A percentile compares a stretch with the other conserved stretches of the same genome.
phyloP scores from a whole-genome alignment of 192 early-diverging fungal genomes.

The Linnemannia schmuckeri region DNA sequence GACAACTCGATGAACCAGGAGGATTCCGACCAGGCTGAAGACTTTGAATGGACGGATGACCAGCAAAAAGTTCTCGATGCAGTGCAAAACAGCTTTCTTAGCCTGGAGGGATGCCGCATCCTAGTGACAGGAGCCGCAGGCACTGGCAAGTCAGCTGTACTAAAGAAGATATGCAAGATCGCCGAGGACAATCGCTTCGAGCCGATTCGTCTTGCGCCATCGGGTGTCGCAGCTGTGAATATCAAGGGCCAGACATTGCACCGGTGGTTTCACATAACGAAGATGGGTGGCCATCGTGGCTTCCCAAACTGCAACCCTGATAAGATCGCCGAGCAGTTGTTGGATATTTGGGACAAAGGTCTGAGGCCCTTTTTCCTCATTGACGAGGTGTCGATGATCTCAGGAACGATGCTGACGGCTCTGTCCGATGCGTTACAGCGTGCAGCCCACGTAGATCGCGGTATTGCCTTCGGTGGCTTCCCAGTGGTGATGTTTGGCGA shows the following conservation, averaged over 20 bases:
- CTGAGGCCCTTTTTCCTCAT: too few relatives aligned
- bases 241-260: constrained; percentile 24
- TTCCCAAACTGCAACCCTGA: constrained; percentile 17
- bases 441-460: constrained; percentile 4
- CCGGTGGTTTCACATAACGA: constrained; percentile 18
- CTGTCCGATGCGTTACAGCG: background rate
- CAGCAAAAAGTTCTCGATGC: constrained; percentile 15
- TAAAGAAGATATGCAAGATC: constrained; percentile 3
- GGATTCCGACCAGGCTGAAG: background rate
- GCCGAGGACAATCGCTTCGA: background rate
- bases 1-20: background rate
- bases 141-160: constrained; percentile 22
- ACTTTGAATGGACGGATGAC: constrained; percentile 17
- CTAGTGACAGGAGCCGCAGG: constrained; percentile 35
- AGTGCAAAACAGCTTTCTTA: background rate
- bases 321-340: background rate
- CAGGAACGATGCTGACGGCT: too few relatives aligned
- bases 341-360: too few relatives aligned
- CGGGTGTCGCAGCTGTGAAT: constrained; percentile 37
- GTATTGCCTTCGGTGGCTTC: constrained; percentile 6
- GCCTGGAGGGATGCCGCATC: constrained; percentile 3
- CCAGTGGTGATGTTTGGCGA: constrained; percentile 27
- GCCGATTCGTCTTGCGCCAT: constrained; percentile 10
- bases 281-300: constrained; percentile 8
- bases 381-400: too few relatives aligned